Percentiles rank a stretch among this genome's conserved stretches.
phyloP scores from a whole-genome alignment of 2,329 filamentous ascomycete species.

The Aspergillus fischeri region DNA sequence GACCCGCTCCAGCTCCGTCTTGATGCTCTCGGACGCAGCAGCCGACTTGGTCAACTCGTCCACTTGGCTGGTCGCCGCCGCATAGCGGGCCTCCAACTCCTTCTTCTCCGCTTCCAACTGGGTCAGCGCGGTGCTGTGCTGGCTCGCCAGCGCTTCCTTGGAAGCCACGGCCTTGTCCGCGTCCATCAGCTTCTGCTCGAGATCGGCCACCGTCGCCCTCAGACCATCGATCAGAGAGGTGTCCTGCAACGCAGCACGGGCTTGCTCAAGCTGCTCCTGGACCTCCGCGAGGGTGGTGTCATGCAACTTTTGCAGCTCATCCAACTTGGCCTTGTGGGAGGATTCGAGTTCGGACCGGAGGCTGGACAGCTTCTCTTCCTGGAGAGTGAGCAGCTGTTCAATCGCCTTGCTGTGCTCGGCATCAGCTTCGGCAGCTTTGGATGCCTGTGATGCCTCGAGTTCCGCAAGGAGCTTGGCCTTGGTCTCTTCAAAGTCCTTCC shows the following conservation, averaged over 20 bases:
- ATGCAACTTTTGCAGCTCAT: conserved; percentile 34
- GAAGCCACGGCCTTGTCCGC: conserved; percentile 43
- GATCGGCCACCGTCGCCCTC: conserved; percentile 42
- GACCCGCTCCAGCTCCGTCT: conserved; percentile 63
- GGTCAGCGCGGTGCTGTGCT: conserved; percentile 45
- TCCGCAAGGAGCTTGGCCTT: conserved; percentile 34
- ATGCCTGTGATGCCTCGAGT: conserved; percentile 31
- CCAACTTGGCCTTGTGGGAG: conserved; percentile 32
- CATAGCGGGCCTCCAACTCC: conserved; percentile 41
- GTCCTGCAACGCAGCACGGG: conserved; percentile 34
- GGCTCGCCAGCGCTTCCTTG: conserved; percentile 41
- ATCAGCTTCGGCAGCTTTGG: conserved; percentile 34
- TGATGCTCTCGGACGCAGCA: conserved; percentile 69
- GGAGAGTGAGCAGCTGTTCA: conserved; percentile 37
- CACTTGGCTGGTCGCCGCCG: conserved; percentile 49
- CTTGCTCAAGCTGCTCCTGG: conserved; percentile 32
- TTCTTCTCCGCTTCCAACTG: conserved; percentile 41
- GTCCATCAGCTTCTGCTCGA: conserved; percentile 63
- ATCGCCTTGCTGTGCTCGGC: conserved; percentile 38
- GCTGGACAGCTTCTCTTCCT: conserved; percentile 37
- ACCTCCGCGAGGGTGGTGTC: conserved; percentile 29
- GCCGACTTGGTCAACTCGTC: conserved; percentile 82
- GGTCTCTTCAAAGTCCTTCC: conserved; percentile 32
- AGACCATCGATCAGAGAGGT: conserved; percentile 34
- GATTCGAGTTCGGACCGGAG: conserved; percentile 35